Evolutionary conservation across 345 rosid species (phyloP).

Genomic region (Syzygium oleosum): DNA sequence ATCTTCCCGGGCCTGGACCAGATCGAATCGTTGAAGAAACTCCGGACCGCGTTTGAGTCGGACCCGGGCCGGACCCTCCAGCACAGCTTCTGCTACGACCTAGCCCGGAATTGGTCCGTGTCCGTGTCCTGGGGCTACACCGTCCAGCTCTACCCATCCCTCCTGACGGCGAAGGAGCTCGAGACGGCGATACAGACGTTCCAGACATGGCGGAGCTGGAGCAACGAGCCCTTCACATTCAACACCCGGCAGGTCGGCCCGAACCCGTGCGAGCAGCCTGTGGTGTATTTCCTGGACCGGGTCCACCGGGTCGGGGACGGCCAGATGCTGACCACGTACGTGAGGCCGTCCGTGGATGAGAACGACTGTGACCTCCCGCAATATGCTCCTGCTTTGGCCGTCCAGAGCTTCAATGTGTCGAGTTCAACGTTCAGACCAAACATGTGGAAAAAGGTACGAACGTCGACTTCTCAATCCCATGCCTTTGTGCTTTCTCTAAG

Average conservation of each 20-base stretch:
- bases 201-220: conserved; percentile 62
- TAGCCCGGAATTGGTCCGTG: conserved; percentile 51
- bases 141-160: conserved; percentile 49
- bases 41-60: conserved; percentile 27
- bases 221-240: conserved; percentile 55
- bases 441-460: conserved; percentile 58
- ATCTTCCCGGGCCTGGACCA: conserved; percentile 44
- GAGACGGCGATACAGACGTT: conserved; percentile 60
- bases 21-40: conserved; percentile 41
- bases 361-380: conserved; percentile 25
- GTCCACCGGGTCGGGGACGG: conserved; percentile 17
- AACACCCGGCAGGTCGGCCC: conserved; percentile 51
- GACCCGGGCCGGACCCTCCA: conserved; percentile 75
- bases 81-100: conserved; percentile 67
- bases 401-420: conserved; percentile 39
- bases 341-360: conserved; percentile 11
- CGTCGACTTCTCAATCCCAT: background rate
- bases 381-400: conserved; percentile 19
- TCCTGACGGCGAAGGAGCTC: conserved; percentile 46
- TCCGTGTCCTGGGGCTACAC: conserved; percentile 91
- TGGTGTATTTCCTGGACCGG: conserved; percentile 55
- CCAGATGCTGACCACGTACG: conserved; percentile 43
- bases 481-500: background rate
- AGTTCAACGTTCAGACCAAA: conserved; percentile 28
- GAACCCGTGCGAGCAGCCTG: conserved; percentile 53